These are phyloP conservation scores for Fusarium sacchari DNA, from an alignment of 2,329 filamentous ascomycete species.

Conservation along the genomic window DNA sequence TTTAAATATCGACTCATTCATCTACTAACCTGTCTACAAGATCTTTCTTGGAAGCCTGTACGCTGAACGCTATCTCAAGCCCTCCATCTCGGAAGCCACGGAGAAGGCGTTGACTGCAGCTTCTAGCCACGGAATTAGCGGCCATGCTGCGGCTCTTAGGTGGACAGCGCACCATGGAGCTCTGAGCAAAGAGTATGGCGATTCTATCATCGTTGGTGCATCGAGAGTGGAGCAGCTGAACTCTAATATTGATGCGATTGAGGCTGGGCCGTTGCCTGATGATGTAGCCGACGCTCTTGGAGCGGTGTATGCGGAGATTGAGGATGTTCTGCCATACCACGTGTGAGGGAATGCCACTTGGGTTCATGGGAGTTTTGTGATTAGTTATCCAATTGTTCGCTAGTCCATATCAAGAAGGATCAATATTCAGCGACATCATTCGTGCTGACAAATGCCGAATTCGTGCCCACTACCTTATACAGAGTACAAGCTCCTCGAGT, in stretches of 20 bases:
- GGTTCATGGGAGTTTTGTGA: neutral
- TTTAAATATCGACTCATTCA: too few relatives aligned
- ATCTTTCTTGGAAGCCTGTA: neutral
- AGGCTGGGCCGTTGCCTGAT: neutral
- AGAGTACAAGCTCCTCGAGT: neutral
- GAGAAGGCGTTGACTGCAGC: neutral
- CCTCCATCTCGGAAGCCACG: neutral
- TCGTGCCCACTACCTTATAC: neutral
- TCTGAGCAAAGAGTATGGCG: neutral
- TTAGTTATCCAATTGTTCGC: neutral
- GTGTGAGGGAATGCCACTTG: neutral
- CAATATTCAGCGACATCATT: neutral
- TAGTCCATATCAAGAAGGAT: neutral
- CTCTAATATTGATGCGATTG: neutral
- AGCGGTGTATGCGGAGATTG: neutral
- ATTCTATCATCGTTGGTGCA: neutral
- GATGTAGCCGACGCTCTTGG: neutral
- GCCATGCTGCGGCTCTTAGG: neutral
- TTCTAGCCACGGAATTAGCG: neutral
- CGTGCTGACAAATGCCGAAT: neutral
- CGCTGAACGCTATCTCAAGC: neutral
- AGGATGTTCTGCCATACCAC: neutral
- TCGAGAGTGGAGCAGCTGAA: neutral
- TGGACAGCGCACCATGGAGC: neutral
- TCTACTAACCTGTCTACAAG: fast-evolving